phyloP scores from a whole-genome alignment of 2,329 filamentous ascomycete genomes.

The Microcyclosporella mali region DNA sequence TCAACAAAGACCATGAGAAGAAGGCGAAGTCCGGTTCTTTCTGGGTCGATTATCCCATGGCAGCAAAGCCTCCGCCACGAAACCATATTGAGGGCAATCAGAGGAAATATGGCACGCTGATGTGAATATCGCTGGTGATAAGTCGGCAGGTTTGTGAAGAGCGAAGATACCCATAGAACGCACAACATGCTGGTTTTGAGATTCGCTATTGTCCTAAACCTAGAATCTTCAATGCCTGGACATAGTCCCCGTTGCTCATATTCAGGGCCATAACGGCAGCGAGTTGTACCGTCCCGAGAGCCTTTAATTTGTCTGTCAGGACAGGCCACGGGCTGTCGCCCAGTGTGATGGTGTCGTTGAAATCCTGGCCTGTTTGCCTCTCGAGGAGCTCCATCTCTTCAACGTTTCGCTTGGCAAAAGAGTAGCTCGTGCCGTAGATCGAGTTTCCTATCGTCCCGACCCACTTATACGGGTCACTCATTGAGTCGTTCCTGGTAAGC shows the following conservation, averaged over 20 bases:
- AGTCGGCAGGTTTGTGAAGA: no score
- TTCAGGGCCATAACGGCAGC: constrained; percentile 15
- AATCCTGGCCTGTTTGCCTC: constrained; percentile 6
- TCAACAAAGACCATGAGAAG: constrained; percentile 12
- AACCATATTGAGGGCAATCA: constrained; percentile 4
- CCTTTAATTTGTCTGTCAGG: constrained; percentile 10
- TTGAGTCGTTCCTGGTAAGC: constrained; percentile 5
- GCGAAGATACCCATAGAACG: no score
- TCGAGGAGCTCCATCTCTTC: constrained; percentile 1
- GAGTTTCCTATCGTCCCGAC: constrained; percentile 11
- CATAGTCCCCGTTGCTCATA: constrained; percentile 13
- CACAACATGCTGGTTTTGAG: no score
- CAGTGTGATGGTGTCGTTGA: constrained; percentile 2
- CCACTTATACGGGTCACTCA: constrained; percentile 18
- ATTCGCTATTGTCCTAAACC: not conserved
- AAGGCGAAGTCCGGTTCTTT: constrained; percentile 10
- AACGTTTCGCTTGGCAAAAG: constrained; percentile 10
- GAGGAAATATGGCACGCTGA: constrained; percentile 8
- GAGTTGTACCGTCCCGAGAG: constrained; percentile 8
- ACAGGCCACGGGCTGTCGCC: constrained; percentile 20
- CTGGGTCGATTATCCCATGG: constrained; percentile 13
- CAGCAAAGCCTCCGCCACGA: constrained; percentile 1
- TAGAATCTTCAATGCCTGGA: constrained; percentile 8
- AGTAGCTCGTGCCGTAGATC: not conserved
- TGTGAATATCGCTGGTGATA: constrained; percentile 5